Conservation (phyloP, 352 stramenopile genomes). For the Thalassiosira mediterranea region DNA sequence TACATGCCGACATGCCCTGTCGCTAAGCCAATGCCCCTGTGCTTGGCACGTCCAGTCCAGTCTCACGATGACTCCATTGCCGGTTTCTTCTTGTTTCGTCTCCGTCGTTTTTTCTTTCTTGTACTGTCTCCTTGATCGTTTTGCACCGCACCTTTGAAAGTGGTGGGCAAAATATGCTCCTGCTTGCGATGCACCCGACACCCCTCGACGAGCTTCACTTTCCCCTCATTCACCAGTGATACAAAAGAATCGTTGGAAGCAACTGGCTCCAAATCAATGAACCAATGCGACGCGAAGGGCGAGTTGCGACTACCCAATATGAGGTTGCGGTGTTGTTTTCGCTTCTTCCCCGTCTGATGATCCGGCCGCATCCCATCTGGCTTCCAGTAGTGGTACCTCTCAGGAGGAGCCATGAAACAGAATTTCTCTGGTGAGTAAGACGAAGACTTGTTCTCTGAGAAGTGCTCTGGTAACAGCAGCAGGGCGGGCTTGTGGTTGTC, state of each 20-base stretch:
- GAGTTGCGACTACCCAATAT: slow-evolving; percentile 34
- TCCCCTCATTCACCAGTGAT: slow-evolving; percentile 4
- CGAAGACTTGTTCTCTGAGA: slow-evolving; percentile 33
- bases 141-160: no score
- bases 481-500: slow-evolving; percentile 27
- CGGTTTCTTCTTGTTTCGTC: no score
- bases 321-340: slow-evolving; percentile 34
- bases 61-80: no score
- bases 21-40: no score
- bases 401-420: slow-evolving; percentile 14
- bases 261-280: slow-evolving; percentile 26
- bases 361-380: slow-evolving; percentile 21
- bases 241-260: slow-evolving; percentile 14
- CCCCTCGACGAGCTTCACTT: slow-evolving; percentile 9
- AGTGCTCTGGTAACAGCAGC: slow-evolving; percentile 45
- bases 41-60: no score
- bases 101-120: no score
- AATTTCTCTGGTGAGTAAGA: slow-evolving; percentile 16
- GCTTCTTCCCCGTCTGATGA: slow-evolving; percentile 18
- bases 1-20: no score
- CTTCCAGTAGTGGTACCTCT: slow-evolving; percentile 38
- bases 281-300: slow-evolving; percentile 39
- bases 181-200: slow-evolving; percentile 2
- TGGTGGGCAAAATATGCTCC: slow-evolving; percentile 7
- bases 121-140: no score